Evolutionary conservation across 2,329 filamentous ascomycete species (phyloP).

Genomic region (Hirsutella rhossiliensis): DNA sequence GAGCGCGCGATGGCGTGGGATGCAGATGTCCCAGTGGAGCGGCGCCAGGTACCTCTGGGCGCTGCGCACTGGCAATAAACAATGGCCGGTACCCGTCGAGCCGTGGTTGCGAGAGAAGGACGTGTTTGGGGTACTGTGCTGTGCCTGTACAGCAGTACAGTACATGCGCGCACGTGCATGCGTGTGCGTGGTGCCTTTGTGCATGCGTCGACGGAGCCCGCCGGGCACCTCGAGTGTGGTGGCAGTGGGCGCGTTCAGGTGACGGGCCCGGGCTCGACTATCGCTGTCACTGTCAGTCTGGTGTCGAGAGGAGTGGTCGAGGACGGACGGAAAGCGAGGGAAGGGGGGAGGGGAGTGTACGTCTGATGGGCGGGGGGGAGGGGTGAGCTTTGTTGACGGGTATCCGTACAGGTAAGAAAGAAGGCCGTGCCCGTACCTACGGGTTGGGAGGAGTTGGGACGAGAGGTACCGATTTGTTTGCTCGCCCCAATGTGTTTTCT

Average conservation of each 20-base stretch:
- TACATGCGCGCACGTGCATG: not conserved
- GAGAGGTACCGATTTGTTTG: not conserved
- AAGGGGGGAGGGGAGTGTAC: constrained; percentile 1
- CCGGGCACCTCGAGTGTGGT: not conserved
- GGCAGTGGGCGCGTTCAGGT: not conserved
- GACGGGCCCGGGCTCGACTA: not conserved
- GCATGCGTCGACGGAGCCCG: not conserved
- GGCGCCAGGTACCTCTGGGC: not conserved
- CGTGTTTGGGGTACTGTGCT: not conserved
- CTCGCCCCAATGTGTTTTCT: not conserved
- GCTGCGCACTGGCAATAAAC: not conserved
- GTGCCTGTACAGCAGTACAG: not conserved
- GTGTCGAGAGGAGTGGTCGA: not conserved
- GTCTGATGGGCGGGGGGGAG: constrained; percentile 1
- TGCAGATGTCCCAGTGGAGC: constrained; percentile 1
- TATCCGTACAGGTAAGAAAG: not conserved
- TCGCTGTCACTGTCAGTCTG: not conserved
- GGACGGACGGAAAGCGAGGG: not conserved
- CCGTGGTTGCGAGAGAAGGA: not conserved
- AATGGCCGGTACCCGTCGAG: not conserved
- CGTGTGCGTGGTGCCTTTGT: not conserved
- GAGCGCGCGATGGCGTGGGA: not conserved
- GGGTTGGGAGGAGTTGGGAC: not conserved
- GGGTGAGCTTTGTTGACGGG: not conserved
- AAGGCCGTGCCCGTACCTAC: not conserved